Evolutionary conservation across 495 filamentous ascomycete genomes (phyloP), one percentile per base, ranked within the genome.

Genomic region (Elaphomyces granulatus): DNA sequence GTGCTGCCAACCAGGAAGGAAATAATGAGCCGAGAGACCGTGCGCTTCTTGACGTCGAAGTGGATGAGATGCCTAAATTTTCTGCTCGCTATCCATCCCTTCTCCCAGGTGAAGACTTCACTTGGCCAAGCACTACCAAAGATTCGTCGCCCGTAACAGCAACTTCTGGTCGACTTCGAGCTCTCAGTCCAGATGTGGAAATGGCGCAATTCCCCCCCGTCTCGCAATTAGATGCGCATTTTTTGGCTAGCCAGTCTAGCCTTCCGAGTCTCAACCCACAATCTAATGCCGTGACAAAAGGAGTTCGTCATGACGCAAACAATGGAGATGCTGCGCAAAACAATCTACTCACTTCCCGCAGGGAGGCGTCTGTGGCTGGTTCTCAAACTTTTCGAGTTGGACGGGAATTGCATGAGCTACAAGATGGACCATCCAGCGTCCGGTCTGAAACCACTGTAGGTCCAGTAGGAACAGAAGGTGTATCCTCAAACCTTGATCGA

Each of bases 151-250:
- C 23, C 8, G 18, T n/a, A n/a, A n/a, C n/a, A n/a, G n/a, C n/a
- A n/a, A n/a, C 43, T 6, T 43, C 45, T 31, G 42, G 31, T n/a
- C 23, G 40, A 42, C 41, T 54, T 12, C 46, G 47, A 9, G 36
- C 35, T 36, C 38, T 58, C 7, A 51, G 45, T 15, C 41, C 53
- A 9, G 46, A 56, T 10, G 4, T 44, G n/a, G 53, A 58, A 20
- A 54, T 57, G 41, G 54, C 40, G 15, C 56, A 53, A 2, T 68
- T 66, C 41, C 64, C 64, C 15, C 64, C 64, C 15, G 58, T 68
- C 10, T 68, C 63, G 15, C 64, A 68, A 28, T 36, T 59, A 3
- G 62, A 66, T 38, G 64, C 64, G 2, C 62, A 61, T 28, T 46
- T 61, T 20, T 32, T 61, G 12, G 54, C 62, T 16, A 48, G 44